Conservation (phyloP, 192 early-diverging fungal species). For the Geosiphon pyriformis region DNA sequence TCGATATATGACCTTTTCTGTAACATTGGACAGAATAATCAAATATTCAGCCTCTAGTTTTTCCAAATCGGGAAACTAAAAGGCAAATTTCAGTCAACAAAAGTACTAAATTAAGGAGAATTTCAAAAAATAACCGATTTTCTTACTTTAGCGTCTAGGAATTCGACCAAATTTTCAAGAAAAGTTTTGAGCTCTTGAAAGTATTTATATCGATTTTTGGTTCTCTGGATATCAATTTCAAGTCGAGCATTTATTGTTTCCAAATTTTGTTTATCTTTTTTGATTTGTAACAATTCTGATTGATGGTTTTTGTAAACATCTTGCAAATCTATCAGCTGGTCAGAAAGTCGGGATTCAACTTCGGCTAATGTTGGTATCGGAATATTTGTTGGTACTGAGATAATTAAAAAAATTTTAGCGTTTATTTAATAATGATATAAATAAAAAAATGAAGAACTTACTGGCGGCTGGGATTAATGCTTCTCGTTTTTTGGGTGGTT, state of each 20-base stretch:
- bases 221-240: constrained; percentile 34
- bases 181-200: constrained; percentile 45
- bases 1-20: constrained; percentile 30
- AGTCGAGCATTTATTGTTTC: constrained; percentile 28
- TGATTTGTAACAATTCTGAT: constrained; percentile 34
- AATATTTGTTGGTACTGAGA: constrained; percentile 39
- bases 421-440: not conserved
- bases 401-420: not conserved
- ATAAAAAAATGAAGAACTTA: not conserved
- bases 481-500: not conserved
- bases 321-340: constrained; percentile 28
- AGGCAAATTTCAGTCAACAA: not conserved
- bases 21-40: constrained; percentile 29
- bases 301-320: constrained; percentile 29
- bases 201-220: constrained; percentile 44
- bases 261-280: constrained; percentile 30
- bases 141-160: constrained; percentile 49
- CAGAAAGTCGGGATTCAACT: constrained; percentile 29
- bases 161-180: constrained; percentile 44
- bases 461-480: not conserved
- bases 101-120: not conserved
- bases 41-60: constrained; percentile 44
- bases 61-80: constrained; percentile 45
- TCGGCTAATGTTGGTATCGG: constrained; percentile 37
- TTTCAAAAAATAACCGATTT: constrained; percentile 6